Conservation (phyloP, 2,329 filamentous ascomycete species). For the Incumbomyces lentus region DNA sequence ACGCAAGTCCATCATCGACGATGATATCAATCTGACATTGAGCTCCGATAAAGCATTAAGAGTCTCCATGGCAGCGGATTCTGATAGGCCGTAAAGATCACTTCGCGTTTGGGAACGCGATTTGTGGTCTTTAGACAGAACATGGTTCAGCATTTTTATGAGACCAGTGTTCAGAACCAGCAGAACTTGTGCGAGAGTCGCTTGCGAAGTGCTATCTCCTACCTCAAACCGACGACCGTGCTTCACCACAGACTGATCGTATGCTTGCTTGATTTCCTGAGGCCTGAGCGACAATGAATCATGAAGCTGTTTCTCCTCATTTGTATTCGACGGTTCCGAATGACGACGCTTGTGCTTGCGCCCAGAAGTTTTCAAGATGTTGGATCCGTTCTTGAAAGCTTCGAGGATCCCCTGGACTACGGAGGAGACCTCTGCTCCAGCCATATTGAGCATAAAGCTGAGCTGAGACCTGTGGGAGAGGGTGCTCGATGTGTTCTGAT, state of each 20-base stretch:
- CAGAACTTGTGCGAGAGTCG: constrained; percentile 20
- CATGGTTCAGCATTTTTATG: constrained; percentile 19
- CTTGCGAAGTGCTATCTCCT: constrained; percentile 17
- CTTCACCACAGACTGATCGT: constrained; percentile 15
- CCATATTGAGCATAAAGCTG: constrained; percentile 10
- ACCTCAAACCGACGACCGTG: constrained; percentile 18
- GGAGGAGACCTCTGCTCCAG: constrained; percentile 16
- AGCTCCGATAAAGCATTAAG: constrained; percentile 20
- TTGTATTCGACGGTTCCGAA: constrained; percentile 12
- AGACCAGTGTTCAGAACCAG: constrained; percentile 21
- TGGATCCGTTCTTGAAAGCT: constrained; percentile 17
- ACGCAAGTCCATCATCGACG: not conserved
- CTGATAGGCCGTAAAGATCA: constrained; percentile 16
- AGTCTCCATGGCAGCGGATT: constrained; percentile 19
- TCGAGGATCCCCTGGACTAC: constrained; percentile 20
- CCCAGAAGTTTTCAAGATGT: constrained; percentile 16
- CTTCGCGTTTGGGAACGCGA: constrained; percentile 8
- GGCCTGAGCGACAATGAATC: constrained; percentile 16
- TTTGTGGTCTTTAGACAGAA: constrained; percentile 9
- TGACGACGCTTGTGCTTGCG: constrained; percentile 10
- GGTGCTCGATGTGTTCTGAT: not conserved
- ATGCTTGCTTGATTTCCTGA: constrained; percentile 15
- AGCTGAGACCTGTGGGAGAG: not conserved
- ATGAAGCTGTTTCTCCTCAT: constrained; percentile 18
- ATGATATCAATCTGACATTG: constrained; percentile 12